phyloP scores from a whole-genome alignment of 2,329 filamentous ascomycete species.

The Lanzia echinophila region DNA sequence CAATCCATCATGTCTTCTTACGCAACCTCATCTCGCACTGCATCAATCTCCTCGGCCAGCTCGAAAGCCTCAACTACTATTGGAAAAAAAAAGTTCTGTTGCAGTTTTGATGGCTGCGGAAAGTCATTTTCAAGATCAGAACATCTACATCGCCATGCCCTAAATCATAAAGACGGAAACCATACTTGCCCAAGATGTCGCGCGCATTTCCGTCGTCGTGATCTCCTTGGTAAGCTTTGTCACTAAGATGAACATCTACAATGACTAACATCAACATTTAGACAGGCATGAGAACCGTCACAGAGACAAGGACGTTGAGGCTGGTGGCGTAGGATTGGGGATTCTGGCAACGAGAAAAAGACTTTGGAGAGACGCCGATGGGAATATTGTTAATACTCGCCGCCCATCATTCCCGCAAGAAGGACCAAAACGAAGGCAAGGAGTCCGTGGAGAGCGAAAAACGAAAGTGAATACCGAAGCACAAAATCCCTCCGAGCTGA shows the following conservation, averaged over 20 bases:
- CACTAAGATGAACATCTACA: not conserved
- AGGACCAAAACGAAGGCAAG: constrained; percentile 22
- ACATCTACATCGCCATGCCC: constrained; percentile 44
- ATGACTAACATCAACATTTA: constrained; percentile 23
- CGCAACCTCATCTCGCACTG: constrained; percentile 24
- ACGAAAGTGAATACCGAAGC: constrained; percentile 5
- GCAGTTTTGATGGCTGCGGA: constrained; percentile 35
- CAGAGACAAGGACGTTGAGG: constrained; percentile 44
- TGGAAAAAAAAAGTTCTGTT: constrained; percentile 33
- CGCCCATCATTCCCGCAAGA: constrained; percentile 29
- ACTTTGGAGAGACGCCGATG: constrained; percentile 42
- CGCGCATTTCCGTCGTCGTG: constrained; percentile 48
- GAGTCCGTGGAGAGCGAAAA: constrained; percentile 13
- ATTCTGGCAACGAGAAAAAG: constrained; percentile 42
- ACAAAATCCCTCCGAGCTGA: constrained; percentile 1
- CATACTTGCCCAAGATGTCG: constrained; percentile 47
- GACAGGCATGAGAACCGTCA: constrained; percentile 44
- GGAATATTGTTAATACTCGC: constrained; percentile 39
- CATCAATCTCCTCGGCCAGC: constrained; percentile 20
- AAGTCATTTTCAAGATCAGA: constrained; percentile 45
- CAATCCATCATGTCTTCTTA: constrained; percentile 21
- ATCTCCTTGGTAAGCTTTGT: constrained; percentile 43
- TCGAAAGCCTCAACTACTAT: constrained; percentile 15
- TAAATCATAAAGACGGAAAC: constrained; percentile 43
- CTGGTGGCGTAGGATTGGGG: constrained; percentile 40